Evolutionary conservation across 1,284 basidiomycete genomes (phyloP), one percentile per base, ranked within the genome.

Genomic region (Apiotrichum laibachii): DNA sequence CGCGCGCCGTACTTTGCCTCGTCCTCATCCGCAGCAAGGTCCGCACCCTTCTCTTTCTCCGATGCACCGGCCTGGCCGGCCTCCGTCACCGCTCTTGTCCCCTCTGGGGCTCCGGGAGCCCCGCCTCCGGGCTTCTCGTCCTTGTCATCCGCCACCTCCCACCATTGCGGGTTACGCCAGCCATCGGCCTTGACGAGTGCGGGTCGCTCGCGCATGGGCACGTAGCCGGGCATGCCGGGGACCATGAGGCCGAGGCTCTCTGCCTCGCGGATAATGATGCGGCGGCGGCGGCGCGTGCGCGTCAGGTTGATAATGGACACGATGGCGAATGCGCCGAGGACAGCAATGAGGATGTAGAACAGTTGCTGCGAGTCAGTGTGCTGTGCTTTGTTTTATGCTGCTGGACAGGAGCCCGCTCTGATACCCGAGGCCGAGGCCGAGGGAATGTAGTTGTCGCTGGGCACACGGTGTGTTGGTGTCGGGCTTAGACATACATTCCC

Each of bases 331-430:
- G 70, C 73, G 42, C 59, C 60, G 33, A 77, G 60, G 2, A 77
- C 63, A 44, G 73, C 75, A 44, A 77, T 76, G 47, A 77, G 68
- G 53, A 77, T 77, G 64, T 77, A 77, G 63, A 77, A 77, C 2
- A 77, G 67, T 70, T 67, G 65, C 42, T 40, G 40, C 51, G 19
- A 37, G 46, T 56, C 26, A 57, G 58, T 37, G 19, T 11, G 26
- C 26, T 7, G 26, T 31, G 26, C 26, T 31, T n/a, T n/a, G n/a
- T n/a, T n/a, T n/a, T 31, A 7, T 31, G 26, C 26, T 31, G 26
- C 10, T 5, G 26, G 31, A 21, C 15, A 21, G 11, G 44, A 50
- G 31, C 8, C 43, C 34, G 26, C 26, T 31, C 4, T 7, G 26
- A 7, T 31, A 3, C 26, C 26, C 26, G 26, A 7, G 26, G 26